Conservation (phyloP, 768 basidiomycete species). For the Termitomyces heimii region DNA sequence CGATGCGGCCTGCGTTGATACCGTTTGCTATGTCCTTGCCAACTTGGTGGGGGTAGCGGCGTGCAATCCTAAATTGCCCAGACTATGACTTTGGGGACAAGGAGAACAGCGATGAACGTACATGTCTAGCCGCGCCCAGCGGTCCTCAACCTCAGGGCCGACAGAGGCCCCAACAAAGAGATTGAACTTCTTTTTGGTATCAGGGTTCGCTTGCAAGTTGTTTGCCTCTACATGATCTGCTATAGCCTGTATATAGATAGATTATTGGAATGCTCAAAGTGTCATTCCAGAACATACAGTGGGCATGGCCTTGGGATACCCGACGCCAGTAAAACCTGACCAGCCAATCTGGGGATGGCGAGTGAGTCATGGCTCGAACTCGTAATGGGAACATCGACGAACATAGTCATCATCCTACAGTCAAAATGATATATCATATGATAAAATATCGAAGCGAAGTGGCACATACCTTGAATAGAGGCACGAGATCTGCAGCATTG, state of each 20-base stretch:
- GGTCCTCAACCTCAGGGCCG: constrained; percentile 43
- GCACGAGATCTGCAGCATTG: constrained; percentile 31
- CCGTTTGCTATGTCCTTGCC: constrained; percentile 43
- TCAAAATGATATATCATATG: not conserved
- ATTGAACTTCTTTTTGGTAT: constrained; percentile 40
- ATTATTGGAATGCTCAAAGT: not conserved
- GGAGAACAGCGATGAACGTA: constrained; percentile 12
- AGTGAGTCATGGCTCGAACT: not conserved
- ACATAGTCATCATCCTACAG: constrained; percentile 42
- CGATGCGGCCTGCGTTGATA: constrained; percentile 41
- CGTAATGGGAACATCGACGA: constrained; percentile 11
- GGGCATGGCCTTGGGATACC: constrained; percentile 41
- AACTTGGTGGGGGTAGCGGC: constrained; percentile 44
- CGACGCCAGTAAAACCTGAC: constrained; percentile 47
- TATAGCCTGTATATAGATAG: constrained; percentile 28
- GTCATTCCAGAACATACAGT: constrained; percentile 23
- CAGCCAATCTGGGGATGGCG: constrained; percentile 34
- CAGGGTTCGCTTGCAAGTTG: constrained; percentile 36
- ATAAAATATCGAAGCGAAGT: no score
- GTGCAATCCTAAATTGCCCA: constrained; percentile 25
- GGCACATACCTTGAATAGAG: constrained; percentile 32
- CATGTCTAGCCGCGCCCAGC: constrained; percentile 44
- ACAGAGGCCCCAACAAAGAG: constrained; percentile 43
- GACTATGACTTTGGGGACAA: not conserved
- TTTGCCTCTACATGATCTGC: constrained; percentile 37